A percentile compares a stretch with the other conserved stretches of the same genome.
phyloP scores from a whole-genome alignment of 2,329 filamentous ascomycete genomes.

The Colletotrichum eremochloae region DNA sequence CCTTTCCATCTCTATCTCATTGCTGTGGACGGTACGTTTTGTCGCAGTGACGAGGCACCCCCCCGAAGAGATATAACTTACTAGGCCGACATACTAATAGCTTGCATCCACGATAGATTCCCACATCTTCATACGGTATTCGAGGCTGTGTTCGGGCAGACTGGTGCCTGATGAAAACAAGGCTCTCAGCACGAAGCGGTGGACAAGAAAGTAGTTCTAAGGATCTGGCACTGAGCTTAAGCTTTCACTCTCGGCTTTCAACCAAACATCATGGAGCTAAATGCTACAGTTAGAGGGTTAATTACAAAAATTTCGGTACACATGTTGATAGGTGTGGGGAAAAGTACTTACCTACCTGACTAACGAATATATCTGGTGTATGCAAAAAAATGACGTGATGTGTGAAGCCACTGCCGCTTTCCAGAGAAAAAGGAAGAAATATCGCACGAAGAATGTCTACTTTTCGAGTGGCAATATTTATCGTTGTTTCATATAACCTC shows the following conservation, averaged over 20 bases:
- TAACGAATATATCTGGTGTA: neutral
- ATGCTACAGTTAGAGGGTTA: neutral
- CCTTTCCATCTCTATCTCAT: no score
- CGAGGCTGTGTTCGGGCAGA: slow-evolving; percentile 48
- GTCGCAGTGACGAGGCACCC: no score
- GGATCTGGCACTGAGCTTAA: neutral
- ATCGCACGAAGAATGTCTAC: neutral
- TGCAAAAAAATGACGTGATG: neutral
- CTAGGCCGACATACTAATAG: no score
- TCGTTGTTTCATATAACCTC: no score
- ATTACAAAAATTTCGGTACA: neutral
- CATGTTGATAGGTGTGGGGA: neutral
- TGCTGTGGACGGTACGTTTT: no score
- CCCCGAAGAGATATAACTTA: no score
- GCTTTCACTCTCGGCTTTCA: neutral
- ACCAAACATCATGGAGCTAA: no score
- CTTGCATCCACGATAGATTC: no score
- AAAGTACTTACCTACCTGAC: neutral
- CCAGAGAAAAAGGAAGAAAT: neutral
- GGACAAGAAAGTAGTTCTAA: neutral
- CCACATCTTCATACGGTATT: slow-evolving; percentile 13
- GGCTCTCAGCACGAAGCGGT: neutral
- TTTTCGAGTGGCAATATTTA: neutral
- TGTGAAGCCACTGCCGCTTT: neutral
- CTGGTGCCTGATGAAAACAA: slow-evolving; percentile 46